These are phyloP conservation scores for Colletotrichum navitas DNA, from an alignment of 2,329 filamentous ascomycete genomes.

Conservation along the genomic window DNA sequence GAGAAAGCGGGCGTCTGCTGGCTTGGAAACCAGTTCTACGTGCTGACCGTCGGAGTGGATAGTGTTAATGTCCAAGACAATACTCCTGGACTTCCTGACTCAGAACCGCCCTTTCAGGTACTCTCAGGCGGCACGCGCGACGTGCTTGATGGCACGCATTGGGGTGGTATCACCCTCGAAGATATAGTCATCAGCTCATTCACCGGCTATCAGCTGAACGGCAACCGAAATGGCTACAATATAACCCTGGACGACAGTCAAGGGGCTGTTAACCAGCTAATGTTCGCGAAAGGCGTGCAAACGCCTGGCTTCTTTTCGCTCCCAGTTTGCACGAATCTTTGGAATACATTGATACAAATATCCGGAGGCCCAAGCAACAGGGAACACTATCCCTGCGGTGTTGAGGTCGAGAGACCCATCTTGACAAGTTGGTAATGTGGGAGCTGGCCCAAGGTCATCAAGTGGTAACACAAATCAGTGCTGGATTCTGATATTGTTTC, in stretches of 20 bases:
- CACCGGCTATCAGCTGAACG: slow-evolving; percentile 2
- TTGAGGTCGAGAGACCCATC: slow-evolving; percentile 8
- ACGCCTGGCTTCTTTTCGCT: slow-evolving; percentile 28
- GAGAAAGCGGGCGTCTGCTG: slow-evolving; percentile 19
- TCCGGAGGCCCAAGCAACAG: not conserved
- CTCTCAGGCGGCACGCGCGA: slow-evolving; percentile 6
- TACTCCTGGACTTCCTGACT: not conserved
- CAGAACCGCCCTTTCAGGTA: slow-evolving; percentile 8
- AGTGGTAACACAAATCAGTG: not conserved
- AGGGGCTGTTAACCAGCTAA: slow-evolving; percentile 14
- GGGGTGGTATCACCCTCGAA: slow-evolving; percentile 27
- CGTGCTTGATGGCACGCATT: slow-evolving; percentile 25
- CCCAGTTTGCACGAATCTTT: slow-evolving; percentile 27
- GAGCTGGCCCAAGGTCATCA: not conserved
- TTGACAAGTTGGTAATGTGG: not conserved
- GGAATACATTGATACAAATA: slow-evolving; percentile 22
- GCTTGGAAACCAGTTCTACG: slow-evolving; percentile 33
- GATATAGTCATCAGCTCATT: slow-evolving; percentile 33
- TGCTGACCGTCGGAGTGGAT: not conserved
- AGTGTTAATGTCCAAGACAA: slow-evolving; percentile 10
- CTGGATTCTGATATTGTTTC: not conserved
- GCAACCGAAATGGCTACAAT: slow-evolving; percentile 30
- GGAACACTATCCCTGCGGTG: slow-evolving; percentile 10
- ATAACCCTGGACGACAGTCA: slow-evolving; percentile 10
- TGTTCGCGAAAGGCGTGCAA: slow-evolving; percentile 1